phyloP scores from a whole-genome alignment of 768 basidiomycete genomes.

The Leccinum broughii region DNA sequence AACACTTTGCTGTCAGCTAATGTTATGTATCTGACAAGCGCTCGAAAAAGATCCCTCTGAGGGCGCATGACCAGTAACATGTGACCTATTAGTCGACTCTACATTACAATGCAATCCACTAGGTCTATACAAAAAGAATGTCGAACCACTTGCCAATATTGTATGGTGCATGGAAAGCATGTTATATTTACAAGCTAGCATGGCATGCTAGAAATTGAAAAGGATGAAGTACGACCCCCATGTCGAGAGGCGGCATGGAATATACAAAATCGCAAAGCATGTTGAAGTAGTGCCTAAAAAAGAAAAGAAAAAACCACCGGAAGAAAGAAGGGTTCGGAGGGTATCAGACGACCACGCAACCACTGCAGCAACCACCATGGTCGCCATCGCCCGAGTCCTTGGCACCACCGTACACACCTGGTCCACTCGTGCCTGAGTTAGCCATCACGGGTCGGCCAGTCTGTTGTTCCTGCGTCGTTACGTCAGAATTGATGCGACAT shows the following conservation, averaged over 20 bases:
- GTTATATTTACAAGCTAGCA: slow-evolving; percentile 28
- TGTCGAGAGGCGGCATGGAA: slow-evolving; percentile 7
- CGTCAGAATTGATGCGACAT: slow-evolving; percentile 10
- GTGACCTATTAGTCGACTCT: not conserved
- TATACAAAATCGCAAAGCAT: slow-evolving; percentile 19
- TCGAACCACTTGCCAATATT: not conserved
- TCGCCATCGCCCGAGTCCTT: slow-evolving; percentile 53
- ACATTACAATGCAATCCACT: not conserved
- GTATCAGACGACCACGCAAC: slow-evolving; percentile 60
- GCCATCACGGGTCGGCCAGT: slow-evolving; percentile 67
- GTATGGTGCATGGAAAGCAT: slow-evolving; percentile 9
- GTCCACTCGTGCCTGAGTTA: slow-evolving; percentile 40
- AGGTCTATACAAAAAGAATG: slow-evolving; percentile 7
- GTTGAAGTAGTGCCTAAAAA: slow-evolving; percentile 3
- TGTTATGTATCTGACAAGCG: slow-evolving; percentile 8
- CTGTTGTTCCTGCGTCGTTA: slow-evolving; percentile 61
- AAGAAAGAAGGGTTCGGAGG: slow-evolving; percentile 2
- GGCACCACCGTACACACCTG: slow-evolving; percentile 49
- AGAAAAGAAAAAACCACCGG: slow-evolving; percentile 10
- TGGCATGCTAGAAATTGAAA: slow-evolving; percentile 8
- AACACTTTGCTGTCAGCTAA: not conserved
- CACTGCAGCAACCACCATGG: slow-evolving; percentile 60
- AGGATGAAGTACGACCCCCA: slow-evolving; percentile 6
- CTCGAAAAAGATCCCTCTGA: slow-evolving; percentile 30
- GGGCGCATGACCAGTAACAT: slow-evolving; percentile 16